Base-by-base conservation (phyloP, 2,329 filamentous ascomycete genomes). In the Trichoderma aggressivum region DNA sequence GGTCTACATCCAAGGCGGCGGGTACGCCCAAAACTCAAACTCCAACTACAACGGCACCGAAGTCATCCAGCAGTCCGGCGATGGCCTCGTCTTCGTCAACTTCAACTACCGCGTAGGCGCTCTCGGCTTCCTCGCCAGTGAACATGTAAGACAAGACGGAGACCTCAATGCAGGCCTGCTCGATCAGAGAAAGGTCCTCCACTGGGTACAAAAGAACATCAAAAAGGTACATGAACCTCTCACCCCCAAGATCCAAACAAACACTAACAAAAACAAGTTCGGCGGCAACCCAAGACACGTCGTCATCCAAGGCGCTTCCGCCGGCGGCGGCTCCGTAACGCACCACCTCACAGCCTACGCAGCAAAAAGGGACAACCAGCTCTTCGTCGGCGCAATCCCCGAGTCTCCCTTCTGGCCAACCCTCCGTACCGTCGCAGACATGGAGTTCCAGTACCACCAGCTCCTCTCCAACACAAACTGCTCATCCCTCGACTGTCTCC, bases 101-200 rank as follows among this genome's bases (percentile, higher is more conserved):
- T 89, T 90, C 77, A 89, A 89, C 78, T 90, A 90, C 75, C 85
- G 90, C 7, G 86, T 92, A 7, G 89, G 88, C 0, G 80, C 87
- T 0, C 87, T 87, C 74, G 90, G 90, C 0, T 92, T 91, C 74
- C 82, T 92, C 1, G 86, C 88, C 0, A 85, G 88, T 60, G 84
- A 88, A 50, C 81, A 85, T 34, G 82, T 91, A 11, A 83, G 84
- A 47, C 76, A 80, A 6, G 80, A 88, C 73, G 89, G 89, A 0
- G 83, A 86, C 62, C 81, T 91, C 10, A 92, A 92, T 75, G 87
- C 81, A 2, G 90, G 90, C 0, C 78, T 92, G 8, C 81, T 91
- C 3, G 90, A 92, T 74, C 89, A 92, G 79, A 83, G 88, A 21
- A 84, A 86, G 30, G 81, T 87, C 3, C 77, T 92, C 59, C 77